Conservation (phyloP, 225 moss, liverwort and hornwort genomes). For the Pseudisothecium myosuroides region DNA sequence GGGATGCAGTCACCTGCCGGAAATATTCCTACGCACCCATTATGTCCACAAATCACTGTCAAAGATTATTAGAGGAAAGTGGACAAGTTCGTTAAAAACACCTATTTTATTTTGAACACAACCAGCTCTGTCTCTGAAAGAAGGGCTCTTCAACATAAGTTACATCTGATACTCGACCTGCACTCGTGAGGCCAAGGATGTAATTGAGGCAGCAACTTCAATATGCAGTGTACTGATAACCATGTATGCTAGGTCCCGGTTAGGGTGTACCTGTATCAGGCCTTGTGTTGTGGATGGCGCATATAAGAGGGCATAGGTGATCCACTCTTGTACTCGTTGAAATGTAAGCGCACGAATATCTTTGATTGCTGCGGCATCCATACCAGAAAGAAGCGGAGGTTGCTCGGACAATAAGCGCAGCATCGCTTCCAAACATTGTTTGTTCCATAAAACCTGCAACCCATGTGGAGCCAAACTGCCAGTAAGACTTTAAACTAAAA, state of each 20-base stretch:
- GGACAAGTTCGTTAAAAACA: not conserved
- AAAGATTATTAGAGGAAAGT: not conserved
- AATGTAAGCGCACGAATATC: conserved; percentile 40
- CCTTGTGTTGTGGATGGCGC: conserved; percentile 90
- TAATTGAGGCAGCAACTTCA: not conserved
- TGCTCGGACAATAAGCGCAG: conserved; percentile 57
- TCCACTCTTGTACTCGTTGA: conserved; percentile 81
- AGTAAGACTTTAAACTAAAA: not conserved
- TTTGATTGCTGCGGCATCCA: conserved; percentile 30
- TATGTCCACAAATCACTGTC: not conserved
- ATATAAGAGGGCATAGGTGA: conserved; percentile 51
- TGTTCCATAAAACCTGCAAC: conserved; percentile 72
- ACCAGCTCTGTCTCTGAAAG: not conserved
- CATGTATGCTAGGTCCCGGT: not conserved
- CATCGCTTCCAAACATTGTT: conserved; percentile 57
- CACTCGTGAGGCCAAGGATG: not conserved
- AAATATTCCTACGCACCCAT: conserved; percentile 62
- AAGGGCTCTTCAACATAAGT: not conserved
- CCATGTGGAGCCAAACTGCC: not conserved
- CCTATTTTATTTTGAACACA: not conserved
- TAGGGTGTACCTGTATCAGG: conserved; percentile 58
- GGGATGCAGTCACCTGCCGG: conserved; percentile 62
- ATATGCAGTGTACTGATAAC: not conserved
- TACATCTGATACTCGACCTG: not conserved
- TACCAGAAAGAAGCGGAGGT: conserved; percentile 20